phyloP scores from a whole-genome alignment of 768 basidiomycete species.

The Cubamyces sp. region DNA sequence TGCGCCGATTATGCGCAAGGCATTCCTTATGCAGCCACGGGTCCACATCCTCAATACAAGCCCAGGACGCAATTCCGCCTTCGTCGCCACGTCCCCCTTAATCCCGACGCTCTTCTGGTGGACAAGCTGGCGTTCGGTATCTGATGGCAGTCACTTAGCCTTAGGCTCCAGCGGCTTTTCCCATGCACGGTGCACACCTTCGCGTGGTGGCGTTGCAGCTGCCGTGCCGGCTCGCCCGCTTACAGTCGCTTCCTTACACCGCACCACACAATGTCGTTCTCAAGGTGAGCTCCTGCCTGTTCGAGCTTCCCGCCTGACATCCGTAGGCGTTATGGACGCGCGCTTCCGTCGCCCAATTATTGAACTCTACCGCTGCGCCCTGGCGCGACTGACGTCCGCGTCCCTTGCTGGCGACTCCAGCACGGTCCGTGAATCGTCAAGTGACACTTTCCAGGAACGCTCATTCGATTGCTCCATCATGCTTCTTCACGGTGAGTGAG shows the following conservation, averaged over 20 bases:
- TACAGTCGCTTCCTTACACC: neutral
- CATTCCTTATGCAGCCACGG: too few relatives aligned
- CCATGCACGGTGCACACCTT: neutral
- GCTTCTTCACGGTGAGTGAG: too few relatives aligned
- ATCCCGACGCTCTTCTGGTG: neutral
- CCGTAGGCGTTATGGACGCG: neutral
- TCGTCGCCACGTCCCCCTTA: neutral
- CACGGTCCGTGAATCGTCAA: too few relatives aligned
- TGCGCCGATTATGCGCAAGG: conserved; percentile 1
- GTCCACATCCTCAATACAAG: neutral
- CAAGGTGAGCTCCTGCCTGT: neutral
- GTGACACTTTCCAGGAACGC: too few relatives aligned
- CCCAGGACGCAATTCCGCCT: neutral
- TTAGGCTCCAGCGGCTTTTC: neutral
- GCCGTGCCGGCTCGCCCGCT: neutral
- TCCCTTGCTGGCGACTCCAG: too few relatives aligned
- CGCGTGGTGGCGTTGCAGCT: neutral
- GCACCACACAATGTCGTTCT: neutral
- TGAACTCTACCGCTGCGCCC: too few relatives aligned
- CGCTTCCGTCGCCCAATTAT: too few relatives aligned
- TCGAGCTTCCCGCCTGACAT: neutral
- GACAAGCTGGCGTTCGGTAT: neutral
- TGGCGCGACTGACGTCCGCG: too few relatives aligned
- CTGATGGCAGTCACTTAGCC: neutral
- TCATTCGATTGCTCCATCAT: too few relatives aligned